These are phyloP conservation scores for Fusarium sp. DNA, from an alignment of 2,329 filamentous ascomycete species.

Conservation along the genomic window DNA sequence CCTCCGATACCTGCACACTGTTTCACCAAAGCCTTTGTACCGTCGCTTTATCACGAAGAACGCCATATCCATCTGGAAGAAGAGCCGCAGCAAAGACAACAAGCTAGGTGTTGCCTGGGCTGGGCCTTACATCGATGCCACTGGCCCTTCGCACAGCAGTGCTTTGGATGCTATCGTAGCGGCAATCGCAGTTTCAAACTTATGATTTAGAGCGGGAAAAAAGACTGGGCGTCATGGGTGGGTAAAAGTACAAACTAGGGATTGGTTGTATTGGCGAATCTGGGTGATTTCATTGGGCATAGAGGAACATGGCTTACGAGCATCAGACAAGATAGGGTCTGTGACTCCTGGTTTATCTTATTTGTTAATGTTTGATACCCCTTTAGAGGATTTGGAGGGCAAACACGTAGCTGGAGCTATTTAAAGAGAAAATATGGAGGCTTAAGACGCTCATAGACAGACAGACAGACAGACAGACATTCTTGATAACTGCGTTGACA, in stretches of 20 bases:
- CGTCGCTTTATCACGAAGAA: conserved; percentile 68
- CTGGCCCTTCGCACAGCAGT: conserved; percentile 71
- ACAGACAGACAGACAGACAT: not conserved
- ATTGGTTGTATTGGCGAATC: conserved; percentile 32
- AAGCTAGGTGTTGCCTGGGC: conserved; percentile 73
- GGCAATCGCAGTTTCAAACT: conserved; percentile 58
- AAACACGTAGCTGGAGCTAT: conserved; percentile 11
- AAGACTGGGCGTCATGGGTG: conserved; percentile 16
- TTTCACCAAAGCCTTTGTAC: conserved; percentile 62
- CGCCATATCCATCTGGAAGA: conserved; percentile 73
- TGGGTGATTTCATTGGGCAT: conserved; percentile 27
- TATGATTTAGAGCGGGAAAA: conserved; percentile 2
- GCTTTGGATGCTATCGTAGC: conserved; percentile 76
- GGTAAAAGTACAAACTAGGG: conserved; percentile 18
- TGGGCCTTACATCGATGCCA: conserved; percentile 65
- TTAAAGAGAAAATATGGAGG: conserved; percentile 4
- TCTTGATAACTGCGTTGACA: conserved; percentile 17
- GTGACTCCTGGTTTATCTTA: conserved; percentile 31
- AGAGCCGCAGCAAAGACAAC: conserved; percentile 63
- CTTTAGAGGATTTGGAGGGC: conserved; percentile 28
- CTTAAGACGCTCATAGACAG: conserved; percentile 7
- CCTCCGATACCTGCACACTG: conserved; percentile 67
- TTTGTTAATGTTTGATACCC: conserved; percentile 45
- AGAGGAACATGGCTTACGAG: conserved; percentile 21
- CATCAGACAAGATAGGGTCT: conserved; percentile 17